Evolutionary conservation across 306 rosid genomes (phyloP), one percentile per base, ranked within the genome.

Genomic region (Vigna radiata): DNA sequence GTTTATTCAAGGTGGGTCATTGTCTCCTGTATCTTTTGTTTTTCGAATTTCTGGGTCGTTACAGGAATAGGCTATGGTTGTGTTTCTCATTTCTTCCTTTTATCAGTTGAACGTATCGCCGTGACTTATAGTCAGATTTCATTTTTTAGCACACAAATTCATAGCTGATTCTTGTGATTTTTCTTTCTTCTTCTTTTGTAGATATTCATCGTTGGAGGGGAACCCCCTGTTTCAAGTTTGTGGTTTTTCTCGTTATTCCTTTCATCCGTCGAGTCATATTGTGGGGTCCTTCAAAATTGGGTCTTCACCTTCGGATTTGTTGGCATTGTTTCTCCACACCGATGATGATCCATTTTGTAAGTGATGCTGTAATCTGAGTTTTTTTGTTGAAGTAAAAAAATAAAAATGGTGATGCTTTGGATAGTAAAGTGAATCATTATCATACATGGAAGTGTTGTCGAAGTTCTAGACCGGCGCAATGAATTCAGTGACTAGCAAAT

Each of bases 401-500:
- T 33, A 41, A 29, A 29, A 31, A 1, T 33, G 46, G 36, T 55
- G 53, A 73, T 68, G 69, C 0, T 29, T 65, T 79, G 60, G 7
- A 43, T 66, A 17, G 18, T 80, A 37, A 68, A 60, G 44, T 66
- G 81, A 73, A 50, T 69, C 56, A 36, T 36, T 6, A 1, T 36
- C 41, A 19, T 59, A 64, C 46, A 89, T 86, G 96, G 91, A 85
- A 27, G 10, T 77, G 70, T 66, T 84, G 15, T 77, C 65, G 9
- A 84, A 60, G 74, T 49, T 68, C 36, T 73, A 43, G 47, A 72
- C 88, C 78, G 73, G 83, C 70, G 29, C 69, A 53, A 37, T 86
- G 75, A 88, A 82, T 68, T 86, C 98, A 16, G 41, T 82, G 13
- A 14, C 85, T 17, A 83, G 88, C 79, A 90, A 86, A 76, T 91